These are phyloP conservation scores for Fusarium nurragi DNA, from an alignment of 2,329 filamentous ascomycete genomes.

Conservation along the genomic window DNA sequence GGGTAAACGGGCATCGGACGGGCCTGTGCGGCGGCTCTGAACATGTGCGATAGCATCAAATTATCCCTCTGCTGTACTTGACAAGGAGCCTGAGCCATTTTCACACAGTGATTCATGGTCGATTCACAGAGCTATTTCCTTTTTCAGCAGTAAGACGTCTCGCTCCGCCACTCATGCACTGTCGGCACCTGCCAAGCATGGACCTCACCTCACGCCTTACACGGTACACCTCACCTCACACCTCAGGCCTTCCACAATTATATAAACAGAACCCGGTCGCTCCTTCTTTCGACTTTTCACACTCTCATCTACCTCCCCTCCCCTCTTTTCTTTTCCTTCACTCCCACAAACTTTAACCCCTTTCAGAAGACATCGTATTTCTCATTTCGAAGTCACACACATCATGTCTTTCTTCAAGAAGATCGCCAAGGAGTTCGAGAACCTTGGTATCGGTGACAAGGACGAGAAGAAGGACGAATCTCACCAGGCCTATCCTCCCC, in stretches of 20 bases:
- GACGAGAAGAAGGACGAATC: constrained; percentile 40
- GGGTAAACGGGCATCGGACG: constrained; percentile 19
- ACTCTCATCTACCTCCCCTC: constrained; percentile 7
- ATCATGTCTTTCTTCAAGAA: constrained; percentile 58
- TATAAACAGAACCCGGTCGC: constrained; percentile 29
- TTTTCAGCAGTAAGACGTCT: constrained; percentile 22
- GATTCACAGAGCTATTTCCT: constrained; percentile 10
- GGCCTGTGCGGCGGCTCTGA: constrained; percentile 13
- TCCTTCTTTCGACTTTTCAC: constrained; percentile 10
- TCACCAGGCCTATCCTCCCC: constrained; percentile 17
- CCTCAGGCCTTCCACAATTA: constrained; percentile 24
- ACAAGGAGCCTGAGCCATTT: neutral
- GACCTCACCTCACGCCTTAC: neutral
- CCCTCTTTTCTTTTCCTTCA: neutral
- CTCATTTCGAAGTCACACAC: constrained; percentile 18
- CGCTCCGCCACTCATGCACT: constrained; percentile 26
- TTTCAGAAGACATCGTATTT: constrained; percentile 7
- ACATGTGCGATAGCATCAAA: constrained; percentile 14
- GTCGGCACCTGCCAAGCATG: constrained; percentile 29
- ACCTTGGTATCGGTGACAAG: constrained; percentile 57
- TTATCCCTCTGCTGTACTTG: neutral
- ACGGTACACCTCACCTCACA: constrained; percentile 1
- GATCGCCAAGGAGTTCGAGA: constrained; percentile 56
- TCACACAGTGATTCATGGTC: constrained; percentile 1
- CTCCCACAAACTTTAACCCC: neutral